These are phyloP conservation scores for Microstroma glucosiphilum DNA, from an alignment of 1,284 basidiomycete genomes.

Conservation along the genomic window DNA sequence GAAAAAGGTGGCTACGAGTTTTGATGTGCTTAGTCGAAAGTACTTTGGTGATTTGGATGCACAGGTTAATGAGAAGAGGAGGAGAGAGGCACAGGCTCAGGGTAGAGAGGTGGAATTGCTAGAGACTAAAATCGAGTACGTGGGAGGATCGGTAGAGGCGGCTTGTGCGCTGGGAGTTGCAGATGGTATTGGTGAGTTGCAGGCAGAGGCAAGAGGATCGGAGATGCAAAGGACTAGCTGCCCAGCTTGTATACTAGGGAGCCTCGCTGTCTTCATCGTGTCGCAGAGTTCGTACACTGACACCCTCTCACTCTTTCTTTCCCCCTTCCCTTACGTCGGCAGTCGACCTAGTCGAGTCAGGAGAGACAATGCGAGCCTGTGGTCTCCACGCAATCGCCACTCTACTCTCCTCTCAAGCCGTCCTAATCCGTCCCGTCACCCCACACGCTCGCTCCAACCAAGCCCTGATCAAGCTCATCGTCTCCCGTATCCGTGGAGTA, in stretches of 20 bases:
- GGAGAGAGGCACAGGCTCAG: slow-evolving; percentile 51
- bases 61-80: slow-evolving; percentile 53
- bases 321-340: background rate
- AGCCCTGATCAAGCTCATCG: slow-evolving; percentile 70
- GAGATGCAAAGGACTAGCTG: background rate
- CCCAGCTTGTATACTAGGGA: too few species aligned
- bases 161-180: slow-evolving; percentile 93
- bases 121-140: slow-evolving; percentile 82
- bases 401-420: slow-evolving; percentile 80
- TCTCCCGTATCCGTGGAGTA: slow-evolving; percentile 83
- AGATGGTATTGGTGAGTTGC: slow-evolving; percentile 79
- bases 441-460: slow-evolving; percentile 62
- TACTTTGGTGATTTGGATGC: slow-evolving; percentile 72
- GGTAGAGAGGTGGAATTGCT: slow-evolving; percentile 12
- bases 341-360: slow-evolving; percentile 64
- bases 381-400: slow-evolving; percentile 80
- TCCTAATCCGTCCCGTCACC: slow-evolving; percentile 76
- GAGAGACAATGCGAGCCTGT: slow-evolving; percentile 98
- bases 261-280: background rate
- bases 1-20: slow-evolving; percentile 87
- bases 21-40: slow-evolving; percentile 73
- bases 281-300: background rate
- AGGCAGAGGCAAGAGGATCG: background rate
- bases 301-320: background rate
- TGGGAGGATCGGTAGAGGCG: slow-evolving; percentile 95